Evolutionary conservation across 73 alveolate species (phyloP), one percentile per base, ranked within the genome.

Genomic region (Paramecium tetraurelia): DNA sequence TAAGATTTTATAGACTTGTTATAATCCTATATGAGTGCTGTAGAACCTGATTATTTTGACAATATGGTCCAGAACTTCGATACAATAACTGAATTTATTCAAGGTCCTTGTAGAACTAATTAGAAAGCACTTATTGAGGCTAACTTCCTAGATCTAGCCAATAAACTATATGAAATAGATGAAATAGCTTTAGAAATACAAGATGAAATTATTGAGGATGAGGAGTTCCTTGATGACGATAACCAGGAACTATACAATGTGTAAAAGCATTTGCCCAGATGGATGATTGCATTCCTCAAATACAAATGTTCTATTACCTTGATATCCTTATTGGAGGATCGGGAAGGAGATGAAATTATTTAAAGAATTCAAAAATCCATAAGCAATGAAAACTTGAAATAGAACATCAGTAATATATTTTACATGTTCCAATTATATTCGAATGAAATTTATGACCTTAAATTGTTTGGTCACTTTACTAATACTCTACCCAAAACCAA

Each of bases 221-320:
- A 80, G 41, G 58, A 63, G 2, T 53, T 70, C 10, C 68, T 40
- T 22, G 87, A 89, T 20, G 40, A 27, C 10, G 84, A 63, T 33
- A 27, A 85, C 11, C 6, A 58, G 9, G 84, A 63, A 14, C 3
- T 33, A 31, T 29, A 11, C 33, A 12, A 27, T 20, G 31, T 20
- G 2, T 40, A 50, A 12, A 18, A 83, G 48, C 50, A 71, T 27
- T 72, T 89, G 7, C 94, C 94, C 1, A 89, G 95, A 41, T 93
- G 95, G 93, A 92, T 75, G 93, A 72, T 58, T 12, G 92, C 96
- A 18, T 76, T 38, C 36, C 44, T 93, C n/a, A 93, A 93, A 83
- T 93, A 92, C 41, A 92, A 89, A 57, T 93, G 96, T 43, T 48
- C 92, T 11, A 93, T 93, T 6, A 93, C 96, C 7, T 33, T 93